Conservation (phyloP, 768 basidiomycete species). For the Naganishia friedmannii region DNA sequence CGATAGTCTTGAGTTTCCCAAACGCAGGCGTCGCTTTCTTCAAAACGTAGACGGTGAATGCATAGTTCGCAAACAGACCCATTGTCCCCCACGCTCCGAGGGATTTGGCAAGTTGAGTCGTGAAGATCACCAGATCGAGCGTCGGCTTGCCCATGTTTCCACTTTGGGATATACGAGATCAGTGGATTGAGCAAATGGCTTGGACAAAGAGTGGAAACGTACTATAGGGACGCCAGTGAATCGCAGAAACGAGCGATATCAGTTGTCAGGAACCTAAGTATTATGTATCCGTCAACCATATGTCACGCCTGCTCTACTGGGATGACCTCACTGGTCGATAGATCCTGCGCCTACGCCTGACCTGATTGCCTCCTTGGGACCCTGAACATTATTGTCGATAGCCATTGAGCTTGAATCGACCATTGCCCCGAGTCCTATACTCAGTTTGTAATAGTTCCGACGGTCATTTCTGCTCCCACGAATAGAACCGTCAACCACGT, state of each 20-base stretch:
- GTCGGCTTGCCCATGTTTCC: slow-evolving; percentile 91
- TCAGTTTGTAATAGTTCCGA: slow-evolving; percentile 54
- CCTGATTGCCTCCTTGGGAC: slow-evolving; percentile 27
- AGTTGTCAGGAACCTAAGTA: slow-evolving; percentile 70
- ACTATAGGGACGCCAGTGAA: slow-evolving; percentile 82
- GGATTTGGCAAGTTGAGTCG: slow-evolving; percentile 79
- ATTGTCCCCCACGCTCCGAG: slow-evolving; percentile 80
- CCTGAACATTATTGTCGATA: slow-evolving; percentile 18
- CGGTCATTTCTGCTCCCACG: slow-evolving; percentile 49
- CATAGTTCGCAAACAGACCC: slow-evolving; percentile 77
- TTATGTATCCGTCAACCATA: neutral
- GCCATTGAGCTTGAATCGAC: slow-evolving; percentile 25
- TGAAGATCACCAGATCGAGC: slow-evolving; percentile 86
- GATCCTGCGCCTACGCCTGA: slow-evolving; percentile 58
- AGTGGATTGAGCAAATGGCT: neutral
- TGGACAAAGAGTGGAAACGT: slow-evolving; percentile 49
- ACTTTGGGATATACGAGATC: slow-evolving; percentile 53
- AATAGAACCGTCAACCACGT: no score
- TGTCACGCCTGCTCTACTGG: neutral
- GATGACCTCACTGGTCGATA: slow-evolving; percentile 63
- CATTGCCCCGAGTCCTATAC: slow-evolving; percentile 42
- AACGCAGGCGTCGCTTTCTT: slow-evolving; percentile 87
- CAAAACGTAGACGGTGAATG: slow-evolving; percentile 76
- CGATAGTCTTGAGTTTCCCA: slow-evolving; percentile 79
- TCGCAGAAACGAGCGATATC: slow-evolving; percentile 88